Conservation (phyloP, 2,329 filamentous ascomycete species). For the Trichophyton equinum region DNA sequence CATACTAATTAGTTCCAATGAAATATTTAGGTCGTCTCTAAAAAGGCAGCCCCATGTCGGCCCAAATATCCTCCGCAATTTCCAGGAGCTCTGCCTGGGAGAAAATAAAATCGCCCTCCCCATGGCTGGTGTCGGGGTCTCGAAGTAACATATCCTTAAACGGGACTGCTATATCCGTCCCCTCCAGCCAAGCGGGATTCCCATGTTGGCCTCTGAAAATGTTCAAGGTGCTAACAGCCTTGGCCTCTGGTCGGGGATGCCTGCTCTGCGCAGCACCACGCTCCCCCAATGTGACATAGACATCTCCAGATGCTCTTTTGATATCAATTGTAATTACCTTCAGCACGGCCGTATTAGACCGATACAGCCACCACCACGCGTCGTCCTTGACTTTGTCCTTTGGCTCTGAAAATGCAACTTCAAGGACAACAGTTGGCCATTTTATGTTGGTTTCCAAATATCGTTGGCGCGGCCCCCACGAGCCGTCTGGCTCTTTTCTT, state of each 20-base stretch:
- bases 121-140: neutral
- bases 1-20: too few relatives aligned
- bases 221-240: conserved; percentile 3
- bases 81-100: conserved; percentile 3
- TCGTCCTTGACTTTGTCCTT: conserved; percentile 1
- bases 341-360: neutral
- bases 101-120: conserved; percentile 8
- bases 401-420: conserved; percentile 5
- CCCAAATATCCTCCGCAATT: neutral
- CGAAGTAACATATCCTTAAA: neutral
- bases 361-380: conserved; percentile 6
- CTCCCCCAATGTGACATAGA: conserved; percentile 7
- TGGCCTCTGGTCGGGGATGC: conserved; percentile 6
- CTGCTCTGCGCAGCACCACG: neutral
- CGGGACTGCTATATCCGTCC: neutral
- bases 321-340: conserved; percentile 8
- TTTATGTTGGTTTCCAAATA: neutral
- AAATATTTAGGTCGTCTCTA: too few relatives aligned
- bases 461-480: neutral
- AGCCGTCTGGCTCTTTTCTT: neutral
- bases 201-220: neutral
- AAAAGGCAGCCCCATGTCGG: neutral
- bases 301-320: conserved; percentile 1
- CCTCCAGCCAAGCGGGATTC: neutral
- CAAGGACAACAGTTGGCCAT: conserved; percentile 6